Evolutionary conservation across 805 yeast species (phyloP), one percentile per base, ranked within the genome.

Genomic region (Candida stauntonica): DNA sequence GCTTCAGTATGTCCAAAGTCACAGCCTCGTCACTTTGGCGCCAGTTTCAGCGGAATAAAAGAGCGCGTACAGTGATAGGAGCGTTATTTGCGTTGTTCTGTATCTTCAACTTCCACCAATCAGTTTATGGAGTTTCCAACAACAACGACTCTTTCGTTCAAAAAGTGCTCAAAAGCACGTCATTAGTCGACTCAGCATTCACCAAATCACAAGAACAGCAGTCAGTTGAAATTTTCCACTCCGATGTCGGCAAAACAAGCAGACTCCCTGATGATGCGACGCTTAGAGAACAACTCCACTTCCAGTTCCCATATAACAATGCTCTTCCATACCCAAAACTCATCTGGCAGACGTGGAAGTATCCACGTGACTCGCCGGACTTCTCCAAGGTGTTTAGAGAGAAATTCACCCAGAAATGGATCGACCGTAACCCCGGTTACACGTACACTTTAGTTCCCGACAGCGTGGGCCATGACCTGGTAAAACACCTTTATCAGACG

Each of bases 271-370:
- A 27, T 2, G 21, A 43, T 18, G 38, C 55, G 6, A 33, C 60
- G 3, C 39, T 70, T 33, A 58, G 83, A 31, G 78, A 75, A 29
- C 86, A 84, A 55, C 67, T 89, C 45, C 70, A 81, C 15, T 77
- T 62, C 55, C 73, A 81, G 49, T 85, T 77, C 56, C 95, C 96
- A 0, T 91, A 89, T 62, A 81, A 82, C 44, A 66, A 79, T 23
- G 42, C 63, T 5, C 66, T 72, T 23, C 75, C 75, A 21, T 75
- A 88, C 41, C 94, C 96, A 0, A 83, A 80, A 16, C 75, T 75
- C 48, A 77, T 91, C 29, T 91, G 97, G 96, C 98, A 91, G 62
- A 80, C 96, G 1, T 91, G 97, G 96, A 91, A 88, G 62, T 78
- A 72, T 33, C 77, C 76, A 14, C 53, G 72, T 33, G 67, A 68